Base-by-base conservation (phyloP, 176 grass and related monocot species). In the Ensete ventricosum region DNA sequence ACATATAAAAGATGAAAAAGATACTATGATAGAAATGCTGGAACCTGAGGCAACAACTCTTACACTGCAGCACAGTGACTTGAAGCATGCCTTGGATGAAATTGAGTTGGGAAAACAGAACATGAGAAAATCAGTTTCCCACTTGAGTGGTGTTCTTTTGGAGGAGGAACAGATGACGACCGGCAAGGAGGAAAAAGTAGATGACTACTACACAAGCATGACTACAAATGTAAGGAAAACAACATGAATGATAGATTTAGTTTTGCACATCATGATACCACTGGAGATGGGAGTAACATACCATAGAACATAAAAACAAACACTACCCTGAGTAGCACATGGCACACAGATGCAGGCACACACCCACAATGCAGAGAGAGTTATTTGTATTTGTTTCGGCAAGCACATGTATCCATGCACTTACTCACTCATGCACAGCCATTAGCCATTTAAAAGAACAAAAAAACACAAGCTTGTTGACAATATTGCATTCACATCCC, bases 21-120 rank as follows among this genome's bases (percentile, higher is more conserved):
- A 89, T 26, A 85, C 77, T 26, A 68, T 29, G 48, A 72, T 89
- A n/a, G 73, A 57, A 78, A 81, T 77, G 13, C 73, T 91, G 50
- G 85, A 87, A 82, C 74, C 83, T 76, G 86, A 91, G 19, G 85
- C 88, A 34, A 74, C 84, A 84, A 89, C 70, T 13, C 55, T 87
- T 54, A 88, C 87, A 82, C 70, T 84, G 50, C 79, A 89, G 69
- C 80, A 80, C 12, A 77, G 80, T 55, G 72, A 19, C 14, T 50
- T 70, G 34, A 51, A 50, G 34, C 67, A 50, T 2, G 67, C 16
- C 17, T 51, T 20, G 48, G 9, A 50, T 70, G 67, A 51, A 70
- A 20, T 50, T 51, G 67, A 70, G 16, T 51, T 70, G 67, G 67
- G 11, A 70, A 70, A 21, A 25, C 1, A 69, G 83, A 50, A 70